These are phyloP conservation scores for Nicotiana undulata DNA, from an alignment of 257 asterid species.

Conservation along the genomic window DNA sequence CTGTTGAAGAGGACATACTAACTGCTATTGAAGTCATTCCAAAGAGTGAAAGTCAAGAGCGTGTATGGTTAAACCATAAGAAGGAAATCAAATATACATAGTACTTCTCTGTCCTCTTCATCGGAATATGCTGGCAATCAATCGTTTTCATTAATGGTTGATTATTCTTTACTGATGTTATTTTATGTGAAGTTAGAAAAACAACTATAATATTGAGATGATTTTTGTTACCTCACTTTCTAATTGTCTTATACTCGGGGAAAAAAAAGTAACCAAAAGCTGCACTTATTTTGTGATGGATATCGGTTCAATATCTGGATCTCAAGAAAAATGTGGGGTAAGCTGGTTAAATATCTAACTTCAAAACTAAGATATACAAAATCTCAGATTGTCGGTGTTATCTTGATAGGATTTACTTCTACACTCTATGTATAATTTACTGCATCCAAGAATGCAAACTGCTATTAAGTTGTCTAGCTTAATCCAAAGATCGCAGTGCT, in stretches of 20 bases:
- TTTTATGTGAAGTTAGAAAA: not conserved
- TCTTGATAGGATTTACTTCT: not conserved
- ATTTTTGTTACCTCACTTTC: not conserved
- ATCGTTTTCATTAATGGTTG: conserved; percentile 1
- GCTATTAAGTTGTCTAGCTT: not conserved
- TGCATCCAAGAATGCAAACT: not conserved
- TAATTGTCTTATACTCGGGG: not conserved
- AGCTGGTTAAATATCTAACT: not conserved
- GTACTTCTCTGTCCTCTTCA: conserved; percentile 36
- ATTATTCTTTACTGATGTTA: not conserved
- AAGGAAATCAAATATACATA: conserved; percentile 82
- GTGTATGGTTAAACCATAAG: conserved; percentile 87
- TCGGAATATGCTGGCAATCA: conserved; percentile 5
- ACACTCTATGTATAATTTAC: not conserved
- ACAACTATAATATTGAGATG: not conserved
- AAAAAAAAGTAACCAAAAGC: not conserved
- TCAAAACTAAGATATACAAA: not conserved
- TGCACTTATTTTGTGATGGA: not conserved
- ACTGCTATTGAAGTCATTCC: conserved; percentile 81
- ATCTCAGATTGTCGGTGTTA: not conserved
- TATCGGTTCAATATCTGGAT: not conserved
- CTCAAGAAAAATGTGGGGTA: not conserved
- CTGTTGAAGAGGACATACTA: conserved; percentile 78
- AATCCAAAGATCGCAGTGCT: not conserved
- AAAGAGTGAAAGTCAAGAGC: conserved; percentile 59